Percentiles rank a stretch among this genome's conserved stretches.
Conservation (phyloP, 2,329 filamentous ascomycete species). For the Penicillium sp. region DNA sequence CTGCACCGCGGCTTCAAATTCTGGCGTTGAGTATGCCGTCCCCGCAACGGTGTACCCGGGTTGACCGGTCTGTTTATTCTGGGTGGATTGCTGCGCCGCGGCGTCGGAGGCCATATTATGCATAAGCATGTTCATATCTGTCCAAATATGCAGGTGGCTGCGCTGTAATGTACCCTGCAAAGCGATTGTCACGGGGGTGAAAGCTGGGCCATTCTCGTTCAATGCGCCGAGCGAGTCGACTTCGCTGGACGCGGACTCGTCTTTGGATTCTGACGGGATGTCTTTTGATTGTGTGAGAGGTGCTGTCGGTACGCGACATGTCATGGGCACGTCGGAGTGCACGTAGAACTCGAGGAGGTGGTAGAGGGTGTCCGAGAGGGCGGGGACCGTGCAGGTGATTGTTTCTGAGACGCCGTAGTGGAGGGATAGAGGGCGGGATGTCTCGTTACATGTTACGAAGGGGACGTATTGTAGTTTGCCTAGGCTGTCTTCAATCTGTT, state of each 20-base stretch:
- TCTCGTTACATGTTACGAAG: slow-evolving; percentile 90
- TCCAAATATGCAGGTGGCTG: slow-evolving; percentile 87
- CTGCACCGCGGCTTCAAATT: slow-evolving; percentile 58
- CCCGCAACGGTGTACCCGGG: slow-evolving; percentile 83
- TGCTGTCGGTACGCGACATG: slow-evolving; percentile 84
- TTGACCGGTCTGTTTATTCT: slow-evolving; percentile 56
- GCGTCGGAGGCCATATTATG: slow-evolving; percentile 55
- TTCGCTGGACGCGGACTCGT: slow-evolving; percentile 51
- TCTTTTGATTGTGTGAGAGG: slow-evolving; percentile 55
- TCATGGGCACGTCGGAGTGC: slow-evolving; percentile 90
- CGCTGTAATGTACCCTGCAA: slow-evolving; percentile 86
- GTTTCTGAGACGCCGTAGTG: slow-evolving; percentile 76
- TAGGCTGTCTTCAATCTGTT: slow-evolving; percentile 70
- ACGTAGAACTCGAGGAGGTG: slow-evolving; percentile 82
- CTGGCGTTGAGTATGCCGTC: slow-evolving; percentile 82
- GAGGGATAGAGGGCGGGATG: slow-evolving; percentile 77
- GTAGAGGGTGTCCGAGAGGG: slow-evolving; percentile 58
- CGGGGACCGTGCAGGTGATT: slow-evolving; percentile 57
- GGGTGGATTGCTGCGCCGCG: slow-evolving; percentile 47
- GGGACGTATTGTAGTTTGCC: slow-evolving; percentile 90
- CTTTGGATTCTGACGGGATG: slow-evolving; percentile 31
- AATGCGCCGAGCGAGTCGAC: slow-evolving; percentile 49
- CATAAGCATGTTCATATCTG: slow-evolving; percentile 85
- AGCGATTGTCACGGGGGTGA: slow-evolving; percentile 83
- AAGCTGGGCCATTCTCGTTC: slow-evolving; percentile 36